Conservation (phyloP, 768 basidiomycete species). For the Clavulina sp. region DNA sequence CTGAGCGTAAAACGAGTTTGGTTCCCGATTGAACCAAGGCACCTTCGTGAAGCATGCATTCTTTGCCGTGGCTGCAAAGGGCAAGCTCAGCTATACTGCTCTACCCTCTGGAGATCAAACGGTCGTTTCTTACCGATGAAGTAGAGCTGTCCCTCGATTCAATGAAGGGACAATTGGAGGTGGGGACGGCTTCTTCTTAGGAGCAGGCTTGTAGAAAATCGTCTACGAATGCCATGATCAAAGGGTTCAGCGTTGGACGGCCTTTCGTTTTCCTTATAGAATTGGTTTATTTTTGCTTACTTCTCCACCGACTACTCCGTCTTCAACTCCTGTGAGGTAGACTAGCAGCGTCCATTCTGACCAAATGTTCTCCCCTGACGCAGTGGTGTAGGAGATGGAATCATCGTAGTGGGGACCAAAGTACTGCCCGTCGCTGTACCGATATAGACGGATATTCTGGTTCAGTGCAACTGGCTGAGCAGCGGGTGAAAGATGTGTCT, state of each 20-base stretch:
- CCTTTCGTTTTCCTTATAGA: too few relatives aligned
- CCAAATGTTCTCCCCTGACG: slow-evolving; percentile 36
- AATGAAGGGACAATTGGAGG: slow-evolving; percentile 35
- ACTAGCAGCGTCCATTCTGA: slow-evolving; percentile 67
- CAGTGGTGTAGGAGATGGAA: slow-evolving; percentile 30
- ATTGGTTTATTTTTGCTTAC: slow-evolving; percentile 24
- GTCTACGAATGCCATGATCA: slow-evolving; percentile 25
- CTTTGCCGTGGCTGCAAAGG: slow-evolving; percentile 46
- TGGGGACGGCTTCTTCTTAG: slow-evolving; percentile 17
- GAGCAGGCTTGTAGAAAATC: slow-evolving; percentile 36
- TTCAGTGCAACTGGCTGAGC: slow-evolving; percentile 43
- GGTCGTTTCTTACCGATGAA: slow-evolving; percentile 35
- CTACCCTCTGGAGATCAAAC: background rate
- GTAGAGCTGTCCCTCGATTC: slow-evolving; percentile 42
- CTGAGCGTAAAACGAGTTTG: slow-evolving; percentile 59
- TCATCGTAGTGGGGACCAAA: slow-evolving; percentile 70
- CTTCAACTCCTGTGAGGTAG: slow-evolving; percentile 53
- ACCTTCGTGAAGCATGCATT: slow-evolving; percentile 59
- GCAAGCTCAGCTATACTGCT: slow-evolving; percentile 8
- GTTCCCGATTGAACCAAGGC: slow-evolving; percentile 39
- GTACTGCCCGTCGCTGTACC: slow-evolving; percentile 42
- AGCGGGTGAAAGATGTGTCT: slow-evolving; percentile 14
- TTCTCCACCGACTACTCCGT: slow-evolving; percentile 58
- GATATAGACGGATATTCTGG: slow-evolving; percentile 58
- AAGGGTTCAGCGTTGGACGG: too few relatives aligned